phyloP scores from a whole-genome alignment of 2,329 filamentous ascomycete genomes.

The Aspergillus awamori region DNA sequence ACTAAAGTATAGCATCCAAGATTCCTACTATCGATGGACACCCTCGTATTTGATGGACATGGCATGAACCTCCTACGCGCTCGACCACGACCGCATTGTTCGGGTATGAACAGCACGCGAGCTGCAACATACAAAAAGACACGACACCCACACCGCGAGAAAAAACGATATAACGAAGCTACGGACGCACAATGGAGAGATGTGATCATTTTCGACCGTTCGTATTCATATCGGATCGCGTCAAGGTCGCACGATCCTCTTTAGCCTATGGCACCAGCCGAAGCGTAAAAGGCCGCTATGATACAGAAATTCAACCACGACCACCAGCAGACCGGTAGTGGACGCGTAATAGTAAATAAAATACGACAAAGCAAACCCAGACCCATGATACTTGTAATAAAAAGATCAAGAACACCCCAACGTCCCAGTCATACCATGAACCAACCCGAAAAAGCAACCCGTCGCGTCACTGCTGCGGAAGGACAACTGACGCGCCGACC shows the following conservation, averaged over 20 bases:
- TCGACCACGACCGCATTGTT: background rate
- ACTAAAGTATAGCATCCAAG: no score
- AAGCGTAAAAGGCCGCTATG: conserved; percentile 44
- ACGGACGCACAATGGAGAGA: background rate
- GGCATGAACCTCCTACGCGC: background rate
- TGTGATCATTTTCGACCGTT: conserved; percentile 28
- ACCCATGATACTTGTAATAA: conserved; percentile 44
- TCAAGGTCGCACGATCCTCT: conserved; percentile 31
- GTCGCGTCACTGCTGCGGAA: conserved; percentile 36
- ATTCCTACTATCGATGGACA: background rate
- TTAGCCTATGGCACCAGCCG: conserved; percentile 39
- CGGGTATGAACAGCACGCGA: no score
- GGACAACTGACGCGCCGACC: conserved; percentile 35
- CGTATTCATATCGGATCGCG: conserved; percentile 43
- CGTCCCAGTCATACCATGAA: conserved; percentile 50
- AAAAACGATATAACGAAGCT: background rate
- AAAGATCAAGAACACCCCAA: conserved; percentile 49
- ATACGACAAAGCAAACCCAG: conserved; percentile 46
- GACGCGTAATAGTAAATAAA: conserved; percentile 43
- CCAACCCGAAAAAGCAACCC: conserved; percentile 44
- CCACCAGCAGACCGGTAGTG: conserved; percentile 45
- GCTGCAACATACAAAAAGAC: no score
- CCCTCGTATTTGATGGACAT: background rate
- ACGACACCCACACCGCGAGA: background rate
- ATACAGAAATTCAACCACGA: conserved; percentile 46